These are phyloP conservation scores for Cudoniella acicularis DNA, from an alignment of 495 filamentous ascomycete species.

Conservation along the genomic window DNA sequence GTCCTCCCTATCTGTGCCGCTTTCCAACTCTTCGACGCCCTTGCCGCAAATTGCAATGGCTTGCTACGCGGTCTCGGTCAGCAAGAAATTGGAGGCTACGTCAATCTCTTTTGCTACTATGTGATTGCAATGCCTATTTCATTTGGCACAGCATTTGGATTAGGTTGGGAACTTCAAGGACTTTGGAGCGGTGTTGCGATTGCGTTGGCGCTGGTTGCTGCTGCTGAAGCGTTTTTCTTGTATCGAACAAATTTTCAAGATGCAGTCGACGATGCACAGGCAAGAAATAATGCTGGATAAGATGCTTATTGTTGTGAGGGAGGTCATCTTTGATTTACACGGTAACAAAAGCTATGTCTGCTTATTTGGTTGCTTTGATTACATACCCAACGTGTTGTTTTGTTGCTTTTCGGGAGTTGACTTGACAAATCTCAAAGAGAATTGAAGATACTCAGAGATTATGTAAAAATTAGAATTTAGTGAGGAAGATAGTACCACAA, in stretches of 20 bases:
- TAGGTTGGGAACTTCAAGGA: slow-evolving; percentile 69
- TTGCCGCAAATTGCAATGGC: slow-evolving; percentile 76
- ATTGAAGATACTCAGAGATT: too few relatives aligned
- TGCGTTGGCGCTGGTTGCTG: slow-evolving; percentile 61
- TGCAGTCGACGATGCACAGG: slow-evolving; percentile 68
- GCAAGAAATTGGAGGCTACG: slow-evolving; percentile 85
- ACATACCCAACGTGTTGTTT: too few relatives aligned
- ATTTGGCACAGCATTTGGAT: slow-evolving; percentile 67
- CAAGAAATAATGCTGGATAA: slow-evolving; percentile 59
- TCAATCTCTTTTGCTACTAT: slow-evolving; percentile 84
- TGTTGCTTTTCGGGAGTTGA: too few relatives aligned
- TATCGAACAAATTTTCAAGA: slow-evolving; percentile 65
- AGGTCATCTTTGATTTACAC: too few relatives aligned
- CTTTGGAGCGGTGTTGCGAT: slow-evolving; percentile 80
- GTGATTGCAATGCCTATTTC: slow-evolving; percentile 79
- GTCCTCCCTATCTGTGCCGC: slow-evolving; percentile 76
- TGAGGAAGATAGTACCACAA: too few relatives aligned
- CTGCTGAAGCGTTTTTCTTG: slow-evolving; percentile 64
- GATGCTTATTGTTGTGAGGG: too few relatives aligned
- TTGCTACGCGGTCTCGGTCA: slow-evolving; percentile 78
- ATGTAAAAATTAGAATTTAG: too few relatives aligned
- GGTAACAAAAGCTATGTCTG: too few relatives aligned
- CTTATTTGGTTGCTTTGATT: too few relatives aligned
- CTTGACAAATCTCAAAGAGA: too few relatives aligned
- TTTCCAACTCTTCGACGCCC: slow-evolving; percentile 84